Conservation (phyloP, 2,329 filamentous ascomycete species). For the Hymenoscyphus fraxineus region DNA sequence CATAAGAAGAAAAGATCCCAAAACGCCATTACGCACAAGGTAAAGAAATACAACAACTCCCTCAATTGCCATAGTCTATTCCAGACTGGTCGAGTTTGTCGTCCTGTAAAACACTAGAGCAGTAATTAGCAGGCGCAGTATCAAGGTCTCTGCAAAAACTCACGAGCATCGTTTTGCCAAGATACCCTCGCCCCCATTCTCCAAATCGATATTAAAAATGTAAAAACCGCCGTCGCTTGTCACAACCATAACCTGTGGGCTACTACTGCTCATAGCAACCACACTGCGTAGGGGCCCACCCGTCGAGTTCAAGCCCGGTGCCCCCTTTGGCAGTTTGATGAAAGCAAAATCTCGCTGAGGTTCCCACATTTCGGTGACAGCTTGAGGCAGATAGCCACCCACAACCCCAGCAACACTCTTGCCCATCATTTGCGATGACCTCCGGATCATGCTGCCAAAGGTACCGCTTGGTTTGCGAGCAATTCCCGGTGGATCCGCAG, state of each 20-base stretch:
- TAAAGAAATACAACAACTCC: not conserved
- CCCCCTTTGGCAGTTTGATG: constrained; percentile 78
- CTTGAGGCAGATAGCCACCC: constrained; percentile 86
- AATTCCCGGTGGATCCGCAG: constrained; percentile 29
- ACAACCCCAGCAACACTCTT: constrained; percentile 84
- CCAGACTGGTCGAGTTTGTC: constrained; percentile 34
- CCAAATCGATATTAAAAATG: constrained; percentile 92
- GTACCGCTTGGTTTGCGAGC: constrained; percentile 63
- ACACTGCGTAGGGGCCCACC: constrained; percentile 73
- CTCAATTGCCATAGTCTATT: constrained; percentile 29
- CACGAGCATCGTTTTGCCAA: constrained; percentile 91
- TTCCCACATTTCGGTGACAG: constrained; percentile 97
- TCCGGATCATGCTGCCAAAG: constrained; percentile 84
- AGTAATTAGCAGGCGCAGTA: constrained; percentile 5
- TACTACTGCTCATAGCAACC: constrained; percentile 94
- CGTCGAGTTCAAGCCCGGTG: constrained; percentile 33
- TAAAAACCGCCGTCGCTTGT: constrained; percentile 95
- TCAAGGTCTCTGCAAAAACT: constrained; percentile 39
- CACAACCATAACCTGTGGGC: constrained; percentile 95
- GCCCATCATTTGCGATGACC: constrained; percentile 90
- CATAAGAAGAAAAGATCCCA: not conserved
- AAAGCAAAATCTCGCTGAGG: constrained; percentile 92
- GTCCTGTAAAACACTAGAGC: constrained; percentile 32
- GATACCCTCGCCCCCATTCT: constrained; percentile 88
- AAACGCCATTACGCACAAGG: not conserved